phyloP scores from a whole-genome alignment of 1,284 basidiomycete species.

The Melanopsichium pennsylvanicum region DNA sequence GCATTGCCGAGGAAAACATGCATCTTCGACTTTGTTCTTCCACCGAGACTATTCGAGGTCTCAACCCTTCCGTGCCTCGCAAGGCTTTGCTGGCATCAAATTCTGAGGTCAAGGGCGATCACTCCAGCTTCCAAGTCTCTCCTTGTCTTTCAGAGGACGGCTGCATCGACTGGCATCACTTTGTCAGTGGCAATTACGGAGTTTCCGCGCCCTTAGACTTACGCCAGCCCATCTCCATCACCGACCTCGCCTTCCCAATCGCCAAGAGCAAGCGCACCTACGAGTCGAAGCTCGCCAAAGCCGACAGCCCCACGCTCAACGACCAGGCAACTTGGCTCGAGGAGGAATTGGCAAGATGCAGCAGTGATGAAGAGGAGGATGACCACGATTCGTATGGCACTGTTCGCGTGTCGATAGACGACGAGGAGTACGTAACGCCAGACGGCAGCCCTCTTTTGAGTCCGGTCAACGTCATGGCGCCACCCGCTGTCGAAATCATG shows the following conservation, averaged over 20 bases:
- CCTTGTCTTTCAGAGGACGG: constrained; percentile 16
- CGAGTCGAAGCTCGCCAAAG: constrained; percentile 25
- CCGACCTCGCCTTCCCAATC: constrained; percentile 15
- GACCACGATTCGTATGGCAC: constrained; percentile 7
- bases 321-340: constrained; percentile 42
- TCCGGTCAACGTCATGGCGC: constrained; percentile 9
- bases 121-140: constrained; percentile 21
- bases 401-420: constrained; percentile 3
- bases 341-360: constrained; percentile 36
- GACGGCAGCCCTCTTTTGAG: constrained; percentile 22
- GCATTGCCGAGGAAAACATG: constrained; percentile 27
- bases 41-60: constrained; percentile 24
- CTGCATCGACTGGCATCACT: constrained; percentile 27
- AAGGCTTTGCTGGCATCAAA: not conserved
- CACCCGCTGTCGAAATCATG: constrained; percentile 17
- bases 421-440: constrained; percentile 32
- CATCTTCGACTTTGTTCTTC: constrained; percentile 16
- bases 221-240: constrained; percentile 11
- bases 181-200: constrained; percentile 30
- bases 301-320: constrained; percentile 38
- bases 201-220: not conserved
- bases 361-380: constrained; percentile 23
- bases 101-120: not conserved
- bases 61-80: not conserved
- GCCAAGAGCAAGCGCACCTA: constrained; percentile 5